These are phyloP conservation scores for Monilinia vaccinii-corymbosi DNA, from an alignment of 2,329 filamentous ascomycete genomes.

Conservation along the genomic window DNA sequence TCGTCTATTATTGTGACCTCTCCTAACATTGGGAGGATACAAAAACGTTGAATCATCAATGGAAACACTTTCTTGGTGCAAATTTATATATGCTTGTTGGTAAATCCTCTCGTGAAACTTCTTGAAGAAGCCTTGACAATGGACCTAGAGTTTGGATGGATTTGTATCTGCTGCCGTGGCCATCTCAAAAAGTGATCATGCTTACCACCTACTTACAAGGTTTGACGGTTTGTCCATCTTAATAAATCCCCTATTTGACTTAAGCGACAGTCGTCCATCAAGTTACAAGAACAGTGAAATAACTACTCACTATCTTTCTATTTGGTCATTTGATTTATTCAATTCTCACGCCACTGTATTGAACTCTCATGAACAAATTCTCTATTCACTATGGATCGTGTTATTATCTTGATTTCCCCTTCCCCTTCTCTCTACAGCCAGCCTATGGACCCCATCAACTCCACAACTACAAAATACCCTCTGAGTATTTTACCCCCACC, in stretches of 20 bases:
- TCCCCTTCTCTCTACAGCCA: not conserved
- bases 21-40: not conserved
- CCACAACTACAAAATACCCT: not conserved
- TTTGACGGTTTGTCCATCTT: not conserved
- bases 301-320: not conserved
- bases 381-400: not conserved
- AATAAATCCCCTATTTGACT: not conserved
- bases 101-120: not conserved
- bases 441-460: not conserved
- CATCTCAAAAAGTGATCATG: not conserved
- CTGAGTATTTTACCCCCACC: not conserved
- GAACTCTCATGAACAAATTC: not conserved
- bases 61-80: not conserved
- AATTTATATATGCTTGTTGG: not conserved
- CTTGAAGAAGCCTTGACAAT: too few species aligned
- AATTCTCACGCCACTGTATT: not conserved
- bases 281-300: not conserved
- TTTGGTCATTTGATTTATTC: not conserved
- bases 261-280: not conserved
- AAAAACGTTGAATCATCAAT: slow-evolving; percentile 4
- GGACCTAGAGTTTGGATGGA: not conserved
- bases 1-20: not conserved
- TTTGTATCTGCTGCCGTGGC: not conserved
- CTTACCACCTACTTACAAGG: too few species aligned
- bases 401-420: not conserved